These are phyloP conservation scores for Tolypocladium cylindrosporum DNA, from an alignment of 2,329 filamentous ascomycete genomes.

Conservation along the genomic window DNA sequence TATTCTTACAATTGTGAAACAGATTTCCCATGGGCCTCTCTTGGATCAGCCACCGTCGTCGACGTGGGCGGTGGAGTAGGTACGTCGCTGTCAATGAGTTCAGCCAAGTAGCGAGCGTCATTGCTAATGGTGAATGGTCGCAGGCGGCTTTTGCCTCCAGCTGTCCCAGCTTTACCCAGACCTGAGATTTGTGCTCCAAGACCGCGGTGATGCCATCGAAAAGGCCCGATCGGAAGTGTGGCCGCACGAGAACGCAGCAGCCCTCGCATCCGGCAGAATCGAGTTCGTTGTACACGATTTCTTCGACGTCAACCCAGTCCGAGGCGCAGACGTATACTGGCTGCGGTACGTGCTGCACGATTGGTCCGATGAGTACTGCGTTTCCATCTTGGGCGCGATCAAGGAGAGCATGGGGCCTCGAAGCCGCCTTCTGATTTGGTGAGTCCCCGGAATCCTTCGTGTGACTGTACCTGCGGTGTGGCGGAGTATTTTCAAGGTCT, in stretches of 20 bases:
- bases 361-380: conserved; percentile 23
- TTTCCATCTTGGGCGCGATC: conserved; percentile 15
- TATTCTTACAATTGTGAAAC: not conserved
- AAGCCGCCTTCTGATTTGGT: conserved; percentile 10
- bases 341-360: conserved; percentile 21
- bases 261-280: conserved; percentile 6
- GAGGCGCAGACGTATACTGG: conserved; percentile 19
- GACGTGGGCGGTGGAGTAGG: not conserved
- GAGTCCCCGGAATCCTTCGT: not conserved
- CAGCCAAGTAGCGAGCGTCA: not conserved
- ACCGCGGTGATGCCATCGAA: conserved; percentile 17
- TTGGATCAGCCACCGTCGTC: not conserved
- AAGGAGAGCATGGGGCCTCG: conserved; percentile 8
- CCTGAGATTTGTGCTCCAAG: conserved; percentile 25
- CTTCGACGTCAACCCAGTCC: conserved; percentile 19
- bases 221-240: conserved; percentile 16
- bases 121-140: too few relatives aligned
- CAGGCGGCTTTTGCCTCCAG: conserved; percentile 21
- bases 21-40: not conserved
- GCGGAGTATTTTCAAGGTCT: too few relatives aligned
- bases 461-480: too few relatives aligned
- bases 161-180: conserved; percentile 15
- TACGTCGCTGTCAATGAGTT: not conserved
- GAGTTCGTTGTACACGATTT: conserved; percentile 19
- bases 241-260: conserved; percentile 14